Conservation (phyloP, 208 protist genomes). For the Acanthamoeba lenticulata region DNA sequence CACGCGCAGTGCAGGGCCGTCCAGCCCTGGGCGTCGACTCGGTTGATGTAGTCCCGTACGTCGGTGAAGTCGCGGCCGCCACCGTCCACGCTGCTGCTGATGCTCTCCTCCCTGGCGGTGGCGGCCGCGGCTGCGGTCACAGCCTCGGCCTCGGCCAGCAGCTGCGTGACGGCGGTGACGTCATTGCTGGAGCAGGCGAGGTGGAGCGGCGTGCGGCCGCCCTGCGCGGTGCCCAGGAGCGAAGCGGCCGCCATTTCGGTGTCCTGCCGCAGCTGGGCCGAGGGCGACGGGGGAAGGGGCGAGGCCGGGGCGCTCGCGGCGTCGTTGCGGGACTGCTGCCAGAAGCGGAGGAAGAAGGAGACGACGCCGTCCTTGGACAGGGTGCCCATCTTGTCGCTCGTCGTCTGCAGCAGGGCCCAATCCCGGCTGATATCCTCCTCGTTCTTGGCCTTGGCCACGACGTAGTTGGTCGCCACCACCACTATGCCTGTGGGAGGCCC, state of each 20-base stretch:
- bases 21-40: constrained; percentile 40
- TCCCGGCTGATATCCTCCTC: constrained; percentile 24
- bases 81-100: no score
- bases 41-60: no score
- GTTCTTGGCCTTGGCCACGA: constrained; percentile 65
- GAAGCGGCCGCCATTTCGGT: not conserved
- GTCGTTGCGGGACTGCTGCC: constrained; percentile 60
- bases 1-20: constrained; percentile 53
- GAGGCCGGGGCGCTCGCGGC: not conserved
- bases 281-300: not conserved
- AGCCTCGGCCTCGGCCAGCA: not conserved
- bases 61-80: not conserved
- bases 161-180: not conserved
- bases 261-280: not conserved
- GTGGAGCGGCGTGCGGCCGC: constrained; percentile 38
- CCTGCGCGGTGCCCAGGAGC: not conserved
- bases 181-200: not conserved
- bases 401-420: constrained; percentile 42
- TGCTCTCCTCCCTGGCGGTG: not conserved
- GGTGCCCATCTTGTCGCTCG: constrained; percentile 52
- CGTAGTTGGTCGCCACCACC: constrained; percentile 50
- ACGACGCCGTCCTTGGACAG: constrained; percentile 57
- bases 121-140: not conserved
- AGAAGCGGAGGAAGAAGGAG: constrained; percentile 64
- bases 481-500: not conserved